Conservation (phyloP, 495 filamentous ascomycete species). For the Tuber melanosporum region DNA sequence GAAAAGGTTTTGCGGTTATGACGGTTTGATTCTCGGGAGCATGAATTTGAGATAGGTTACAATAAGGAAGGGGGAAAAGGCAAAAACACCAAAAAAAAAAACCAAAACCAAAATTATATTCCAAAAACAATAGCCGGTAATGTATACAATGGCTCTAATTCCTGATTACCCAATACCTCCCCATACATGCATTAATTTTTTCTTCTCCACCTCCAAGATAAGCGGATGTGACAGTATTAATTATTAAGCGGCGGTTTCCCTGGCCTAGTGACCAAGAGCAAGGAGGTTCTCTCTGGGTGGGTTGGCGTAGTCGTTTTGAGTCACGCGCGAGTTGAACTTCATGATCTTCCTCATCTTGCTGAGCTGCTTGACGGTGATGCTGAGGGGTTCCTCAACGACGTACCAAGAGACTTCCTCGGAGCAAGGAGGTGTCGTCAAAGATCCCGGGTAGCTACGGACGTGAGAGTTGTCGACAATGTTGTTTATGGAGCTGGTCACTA, state of each 20-base stretch:
- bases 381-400: conserved; percentile 50
- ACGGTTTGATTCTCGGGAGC: neutral
- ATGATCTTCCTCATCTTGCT: conserved; percentile 52
- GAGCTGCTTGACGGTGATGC: conserved; percentile 50
- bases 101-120: neutral
- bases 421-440: conserved; percentile 65
- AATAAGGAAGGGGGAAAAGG: neutral
- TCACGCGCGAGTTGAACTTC: conserved; percentile 59
- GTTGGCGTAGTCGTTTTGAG: conserved; percentile 44
- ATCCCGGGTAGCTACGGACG: conserved; percentile 52
- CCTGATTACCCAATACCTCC: neutral
- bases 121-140: neutral
- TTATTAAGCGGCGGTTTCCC: neutral
- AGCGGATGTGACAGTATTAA: neutral
- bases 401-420: conserved; percentile 57
- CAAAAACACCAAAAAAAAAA: neutral
- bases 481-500: conserved; percentile 15
- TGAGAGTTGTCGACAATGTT: neutral
- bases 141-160: neutral
- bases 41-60: neutral
- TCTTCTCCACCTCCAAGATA: neutral
- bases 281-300: conserved; percentile 23
- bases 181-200: neutral
- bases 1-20: neutral
- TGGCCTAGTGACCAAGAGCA: neutral